Evolutionary conservation across 2,329 filamentous ascomycete genomes (phyloP).

Genomic region (Aspergillus awamori): DNA sequence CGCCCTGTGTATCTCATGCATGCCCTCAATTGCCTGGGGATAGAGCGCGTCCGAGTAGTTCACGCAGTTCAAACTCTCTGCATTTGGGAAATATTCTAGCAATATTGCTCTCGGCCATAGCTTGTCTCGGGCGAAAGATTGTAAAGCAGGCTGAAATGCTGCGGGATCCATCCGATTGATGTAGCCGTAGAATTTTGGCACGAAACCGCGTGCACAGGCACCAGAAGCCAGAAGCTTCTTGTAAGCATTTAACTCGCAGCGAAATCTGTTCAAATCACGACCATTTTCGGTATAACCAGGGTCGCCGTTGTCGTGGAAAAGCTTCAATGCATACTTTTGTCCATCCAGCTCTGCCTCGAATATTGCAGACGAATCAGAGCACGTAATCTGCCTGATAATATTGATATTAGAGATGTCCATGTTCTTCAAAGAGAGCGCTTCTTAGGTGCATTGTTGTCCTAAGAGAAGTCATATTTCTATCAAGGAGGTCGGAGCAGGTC

Average conservation of each 20-base stretch:
- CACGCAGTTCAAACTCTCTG: slow-evolving; percentile 23
- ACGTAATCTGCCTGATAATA: no score
- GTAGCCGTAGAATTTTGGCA: slow-evolving; percentile 21
- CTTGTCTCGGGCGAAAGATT: slow-evolving; percentile 21
- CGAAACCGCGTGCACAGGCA: background rate
- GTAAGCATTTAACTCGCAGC: slow-evolving; percentile 26
- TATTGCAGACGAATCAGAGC: no score
- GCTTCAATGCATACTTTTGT: no score
- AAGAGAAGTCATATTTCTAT: no score
- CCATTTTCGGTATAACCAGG: slow-evolving; percentile 19
- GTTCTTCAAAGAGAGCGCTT: no score
- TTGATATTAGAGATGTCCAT: no score
- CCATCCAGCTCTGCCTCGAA: no score
- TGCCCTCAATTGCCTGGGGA: slow-evolving; percentile 21
- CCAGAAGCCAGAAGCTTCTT: slow-evolving; percentile 16
- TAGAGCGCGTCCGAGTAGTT: slow-evolving; percentile 25
- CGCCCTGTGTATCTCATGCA: slow-evolving; percentile 27
- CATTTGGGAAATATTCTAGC: slow-evolving; percentile 30
- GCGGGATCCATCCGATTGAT: slow-evolving; percentile 18
- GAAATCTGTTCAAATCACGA: slow-evolving; percentile 25
- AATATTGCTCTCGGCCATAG: slow-evolving; percentile 26
- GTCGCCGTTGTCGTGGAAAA: slow-evolving; percentile 22
- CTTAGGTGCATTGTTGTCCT: no score
- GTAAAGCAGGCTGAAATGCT: slow-evolving; percentile 8
- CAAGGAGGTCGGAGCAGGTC: no score